Base-by-base conservation (phyloP, 2,329 filamentous ascomycete genomes). In the Apiospora malaysiana region DNA sequence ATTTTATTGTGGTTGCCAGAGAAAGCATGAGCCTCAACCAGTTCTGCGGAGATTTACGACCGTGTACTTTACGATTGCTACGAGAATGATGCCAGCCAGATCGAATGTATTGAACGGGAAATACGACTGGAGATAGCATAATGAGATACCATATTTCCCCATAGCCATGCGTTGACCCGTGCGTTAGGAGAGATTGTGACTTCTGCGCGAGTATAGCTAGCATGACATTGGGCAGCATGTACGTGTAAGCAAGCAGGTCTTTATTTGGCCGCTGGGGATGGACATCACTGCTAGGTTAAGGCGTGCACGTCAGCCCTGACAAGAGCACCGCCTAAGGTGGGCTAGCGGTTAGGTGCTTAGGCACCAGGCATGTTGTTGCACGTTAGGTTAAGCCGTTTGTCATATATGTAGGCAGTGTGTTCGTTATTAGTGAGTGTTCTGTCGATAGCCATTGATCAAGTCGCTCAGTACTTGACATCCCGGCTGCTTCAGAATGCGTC, bases 211-310 rank as follows among this genome's bases (percentile, higher is more conserved):
- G 21, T 40, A 63, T 63, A 40, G 56, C 56, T 63, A 40, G 56
- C 56, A 63, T 63, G 56, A 14, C 27, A 63, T 63, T 63, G 56
- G 56, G 56, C 56, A 59, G 51, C 51, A 59, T 59, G 51, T 9
- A 37, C 25, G 27, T 59, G 51, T 59, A 37, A 21, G 51, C 51
- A 32, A 37, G 51, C 27, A n/a, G 18, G 56, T 63, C 40, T 63
- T 40, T n/a, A n/a, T n/a, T 40, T 40, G 21, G 32, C 56, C 51
- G 2, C 6, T 32, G 32, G 56, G 56, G 5, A 8, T 21, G 45
- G 45, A n/a, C 45, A n/a, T n/a, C n/a, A 47, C 45, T n/a, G 18
- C 6, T 47, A n/a, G n/a, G n/a, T n/a, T n/a, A n/a, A 47, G 18
- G 45, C 32, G 32, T 32, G 56, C 37, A n/a, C 51, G 51, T 59